Evolutionary conservation across 1,284 basidiomycete species (phyloP).

Genomic region (Polyporus tsugae): DNA sequence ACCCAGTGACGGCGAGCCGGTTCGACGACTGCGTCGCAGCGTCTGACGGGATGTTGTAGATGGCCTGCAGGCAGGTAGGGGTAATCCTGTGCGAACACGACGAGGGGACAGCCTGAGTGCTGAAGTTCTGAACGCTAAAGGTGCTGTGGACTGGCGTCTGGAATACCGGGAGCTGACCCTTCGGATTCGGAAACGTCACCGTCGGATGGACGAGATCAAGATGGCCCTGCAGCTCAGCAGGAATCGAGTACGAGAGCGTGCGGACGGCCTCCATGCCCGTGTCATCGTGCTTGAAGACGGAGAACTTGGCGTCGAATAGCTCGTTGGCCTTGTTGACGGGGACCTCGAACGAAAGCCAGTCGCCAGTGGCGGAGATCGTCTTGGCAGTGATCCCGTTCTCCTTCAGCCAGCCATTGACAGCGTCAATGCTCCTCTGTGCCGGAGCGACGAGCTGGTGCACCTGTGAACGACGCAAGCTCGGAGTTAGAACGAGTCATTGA

Average conservation of each 20-base stretch:
- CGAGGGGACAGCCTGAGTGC: conserved; percentile 29
- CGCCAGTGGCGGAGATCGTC: conserved; percentile 45
- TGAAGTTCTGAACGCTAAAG: conserved; percentile 23
- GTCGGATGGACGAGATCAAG: conserved; percentile 53
- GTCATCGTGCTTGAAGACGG: conserved; percentile 46
- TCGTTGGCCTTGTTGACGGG: conserved; percentile 49
- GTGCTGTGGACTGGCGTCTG: conserved; percentile 22
- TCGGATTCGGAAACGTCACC: conserved; percentile 40
- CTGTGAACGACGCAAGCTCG: conserved; percentile 32
- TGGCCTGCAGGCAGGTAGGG: conserved; percentile 57
- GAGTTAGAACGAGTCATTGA: not conserved
- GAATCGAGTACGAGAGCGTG: conserved; percentile 53
- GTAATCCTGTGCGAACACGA: conserved; percentile 55
- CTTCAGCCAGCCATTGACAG: conserved; percentile 49
- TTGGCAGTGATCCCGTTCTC: conserved; percentile 46
- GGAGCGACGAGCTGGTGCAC: conserved; percentile 51
- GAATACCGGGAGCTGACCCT: conserved; percentile 29
- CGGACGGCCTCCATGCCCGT: conserved; percentile 44
- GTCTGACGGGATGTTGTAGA: conserved; percentile 60
- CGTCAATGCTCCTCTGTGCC: conserved; percentile 42
- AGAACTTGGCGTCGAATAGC: conserved; percentile 50
- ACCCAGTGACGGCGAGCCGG: conserved; percentile 63
- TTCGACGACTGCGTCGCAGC: conserved; percentile 52
- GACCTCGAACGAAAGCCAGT: conserved; percentile 50
- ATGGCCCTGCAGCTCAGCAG: conserved; percentile 45